Percentiles rank a stretch among this genome's conserved stretches.
These are phyloP conservation scores for Halophytophthora batemanensis DNA, from an alignment of 352 stramenopile species.

Conservation along the genomic window DNA sequence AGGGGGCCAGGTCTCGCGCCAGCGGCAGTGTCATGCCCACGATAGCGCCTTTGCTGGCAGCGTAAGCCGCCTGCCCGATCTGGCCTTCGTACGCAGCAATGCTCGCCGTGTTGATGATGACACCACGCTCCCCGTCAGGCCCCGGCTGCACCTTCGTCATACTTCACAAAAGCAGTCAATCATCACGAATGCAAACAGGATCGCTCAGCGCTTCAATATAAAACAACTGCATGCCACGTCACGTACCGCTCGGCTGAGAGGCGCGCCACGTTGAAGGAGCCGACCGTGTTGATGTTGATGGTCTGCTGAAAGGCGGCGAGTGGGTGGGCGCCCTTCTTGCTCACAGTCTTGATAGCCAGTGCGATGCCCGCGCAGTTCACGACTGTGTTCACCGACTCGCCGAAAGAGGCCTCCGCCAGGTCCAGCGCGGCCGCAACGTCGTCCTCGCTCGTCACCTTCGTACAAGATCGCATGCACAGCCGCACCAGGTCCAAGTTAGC, in stretches of 20 bases:
- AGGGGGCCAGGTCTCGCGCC: slow-evolving; percentile 91
- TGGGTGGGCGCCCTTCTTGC: slow-evolving; percentile 90
- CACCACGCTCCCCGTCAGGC: slow-evolving; percentile 87
- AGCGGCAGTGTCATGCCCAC: slow-evolving; percentile 97
- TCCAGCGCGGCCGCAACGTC: slow-evolving; percentile 89
- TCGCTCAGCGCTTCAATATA: too few species aligned
- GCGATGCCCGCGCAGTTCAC: slow-evolving; percentile 96
- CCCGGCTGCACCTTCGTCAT: slow-evolving; percentile 80
- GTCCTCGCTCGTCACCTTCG: slow-evolving; percentile 90
- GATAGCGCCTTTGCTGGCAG: slow-evolving; percentile 95
- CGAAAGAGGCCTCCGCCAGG: slow-evolving; percentile 89
- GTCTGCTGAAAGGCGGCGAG: slow-evolving; percentile 93
- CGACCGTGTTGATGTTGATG: slow-evolving; percentile 95
- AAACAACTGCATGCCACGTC: not conserved
- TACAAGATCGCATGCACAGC: slow-evolving; percentile 2
- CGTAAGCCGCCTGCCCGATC: slow-evolving; percentile 96
- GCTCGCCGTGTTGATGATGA: slow-evolving; percentile 98
- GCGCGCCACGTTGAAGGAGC: slow-evolving; percentile 97
- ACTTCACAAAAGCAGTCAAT: slow-evolving; percentile 38
- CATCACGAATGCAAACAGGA: too few species aligned
- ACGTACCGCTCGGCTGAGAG: slow-evolving; percentile 91
- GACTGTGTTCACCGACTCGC: slow-evolving; percentile 91
- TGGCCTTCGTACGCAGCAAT: slow-evolving; percentile 98
- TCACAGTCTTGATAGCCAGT: slow-evolving; percentile 28
- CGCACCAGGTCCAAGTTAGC: not conserved